phyloP scores from a whole-genome alignment of 1,284 basidiomycete genomes.

The Xerocomus nothofagi region DNA sequence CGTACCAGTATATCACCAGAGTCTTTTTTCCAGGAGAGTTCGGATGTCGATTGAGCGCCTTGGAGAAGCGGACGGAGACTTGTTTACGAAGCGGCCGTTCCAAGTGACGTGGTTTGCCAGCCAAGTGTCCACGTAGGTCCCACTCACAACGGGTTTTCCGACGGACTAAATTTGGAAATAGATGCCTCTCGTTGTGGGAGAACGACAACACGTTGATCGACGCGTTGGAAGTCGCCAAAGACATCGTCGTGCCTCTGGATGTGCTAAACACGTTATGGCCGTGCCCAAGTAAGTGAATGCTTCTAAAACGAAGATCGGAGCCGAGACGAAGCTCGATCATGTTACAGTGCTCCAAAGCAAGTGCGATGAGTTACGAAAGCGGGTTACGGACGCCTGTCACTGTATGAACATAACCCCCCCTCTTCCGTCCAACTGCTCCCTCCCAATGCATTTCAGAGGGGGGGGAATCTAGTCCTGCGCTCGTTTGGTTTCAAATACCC shows the following conservation, averaged over 20 bases:
- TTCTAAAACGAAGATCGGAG: conserved; percentile 3
- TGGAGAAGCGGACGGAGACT: conserved; percentile 46
- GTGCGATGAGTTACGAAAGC: conserved; percentile 46
- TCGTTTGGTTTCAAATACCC: conserved; percentile 13
- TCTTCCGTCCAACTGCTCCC: conserved; percentile 37
- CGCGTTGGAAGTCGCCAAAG: conserved; percentile 67
- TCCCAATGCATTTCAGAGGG: conserved; percentile 36
- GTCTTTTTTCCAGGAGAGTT: conserved; percentile 56
- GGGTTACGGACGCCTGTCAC: conserved; percentile 48
- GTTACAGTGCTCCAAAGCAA: conserved; percentile 45
- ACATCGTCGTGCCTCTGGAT: conserved; percentile 61
- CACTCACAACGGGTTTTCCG: not conserved
- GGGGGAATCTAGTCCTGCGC: conserved; percentile 18
- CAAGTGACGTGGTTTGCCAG: conserved; percentile 70
- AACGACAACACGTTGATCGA: conserved; percentile 56
- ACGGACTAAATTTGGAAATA: conserved; percentile 27
- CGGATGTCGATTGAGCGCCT: conserved; percentile 50
- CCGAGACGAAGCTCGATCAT: conserved; percentile 8
- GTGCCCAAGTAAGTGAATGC: conserved; percentile 50
- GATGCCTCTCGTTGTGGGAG: conserved; percentile 66
- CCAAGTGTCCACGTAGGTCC: conserved; percentile 58
- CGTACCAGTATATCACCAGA: conserved; percentile 62
- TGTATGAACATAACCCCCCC: conserved; percentile 43
- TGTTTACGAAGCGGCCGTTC: conserved; percentile 64
- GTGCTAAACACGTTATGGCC: conserved; percentile 71